Base-by-base conservation (phyloP, 176 grass and related monocot species). In the Alopecurus myosuroides region DNA sequence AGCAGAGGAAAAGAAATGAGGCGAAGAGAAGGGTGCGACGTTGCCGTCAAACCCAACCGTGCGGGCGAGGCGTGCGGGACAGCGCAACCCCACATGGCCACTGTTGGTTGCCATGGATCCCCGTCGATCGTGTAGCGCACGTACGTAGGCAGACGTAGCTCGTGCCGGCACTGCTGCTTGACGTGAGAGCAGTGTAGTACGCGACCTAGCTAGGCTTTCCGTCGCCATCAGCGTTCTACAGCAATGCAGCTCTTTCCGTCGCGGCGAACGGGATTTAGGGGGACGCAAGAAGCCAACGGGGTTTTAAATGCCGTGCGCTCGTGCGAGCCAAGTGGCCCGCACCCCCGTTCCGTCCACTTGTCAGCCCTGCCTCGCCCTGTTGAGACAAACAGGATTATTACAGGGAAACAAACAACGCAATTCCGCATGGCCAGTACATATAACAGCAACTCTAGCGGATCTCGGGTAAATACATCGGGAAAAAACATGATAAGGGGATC, bases 11-110 rank as follows among this genome's bases (percentile, higher is more conserved):
- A 73, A 69, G 33, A 28, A 14, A 46, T 46, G 45, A 46, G 45
- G 45, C 29, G 14, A 55, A 76, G n/a, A 29, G 6, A 46, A 74
- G 37, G 87, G 82, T 89, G 88, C 6, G 40, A 82, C 71, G 84
- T 86, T 55, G 83, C 73, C 53, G 82, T 86, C 84, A 37, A 19
- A 82, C 73, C 79, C 84, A 90, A 78, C 88, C 88, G 84, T 90
- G 88, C 83, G 83, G 50, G 35, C 61, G 76, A 35, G 69, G 37
- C 76, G 70, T 45, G 42, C 77, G 39, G 49, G 26, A 31, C 64
- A 58, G 34, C 74, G 26, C 28, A 20, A 29, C 70, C 73, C 60
- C 70, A 57, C 22, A 28, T 26, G 75, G 1, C 44, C 20, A 40
- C 65, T 11, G 35, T 20, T 67, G 25, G 57, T 57, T 25, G 57